A percentile compares a stretch with the other conserved stretches of the same genome.
Evolutionary conservation across 2,329 filamentous ascomycete genomes (phyloP).

Genomic region (Colletotrichum sp.): DNA sequence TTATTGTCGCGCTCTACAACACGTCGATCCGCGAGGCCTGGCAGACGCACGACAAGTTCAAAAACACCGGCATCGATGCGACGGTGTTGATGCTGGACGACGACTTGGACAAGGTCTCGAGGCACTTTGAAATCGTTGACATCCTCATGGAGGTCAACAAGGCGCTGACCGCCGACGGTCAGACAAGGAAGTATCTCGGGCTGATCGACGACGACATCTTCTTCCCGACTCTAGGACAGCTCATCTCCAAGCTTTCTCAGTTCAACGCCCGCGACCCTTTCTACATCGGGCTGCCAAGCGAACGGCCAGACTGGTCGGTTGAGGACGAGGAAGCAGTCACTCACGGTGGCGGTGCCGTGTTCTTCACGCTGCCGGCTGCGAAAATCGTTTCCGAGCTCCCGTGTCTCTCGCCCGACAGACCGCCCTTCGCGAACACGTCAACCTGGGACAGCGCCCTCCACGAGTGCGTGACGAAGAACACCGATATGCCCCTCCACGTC

Average conservation of each 20-base stretch:
- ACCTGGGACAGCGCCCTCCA: constrained; percentile 48
- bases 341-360: constrained; percentile 49
- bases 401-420: constrained; percentile 30
- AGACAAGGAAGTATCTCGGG: constrained; percentile 45
- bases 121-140: constrained; percentile 43
- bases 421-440: constrained; percentile 24
- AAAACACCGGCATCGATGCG: constrained; percentile 2
- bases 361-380: constrained; percentile 43
- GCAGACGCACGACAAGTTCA: constrained; percentile 28
- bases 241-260: constrained; percentile 40
- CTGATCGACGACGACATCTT: constrained; percentile 53
- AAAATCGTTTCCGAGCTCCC: constrained; percentile 37
- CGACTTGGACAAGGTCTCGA: constrained; percentile 33
- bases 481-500: constrained; percentile 42
- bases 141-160: constrained; percentile 36
- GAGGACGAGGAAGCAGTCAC: constrained; percentile 42
- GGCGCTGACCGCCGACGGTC: constrained; percentile 37
- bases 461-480: constrained; percentile 41
- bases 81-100: constrained; percentile 36
- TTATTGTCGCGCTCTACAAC: constrained; percentile 47
- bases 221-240: constrained; percentile 44
- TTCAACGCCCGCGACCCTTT: constrained; percentile 33
- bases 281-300: constrained; percentile 50
- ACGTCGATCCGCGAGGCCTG: constrained; percentile 37
- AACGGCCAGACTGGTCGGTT: constrained; percentile 46